Base-by-base conservation (phyloP, 108 stramenopile genomes). In the Cyclotella choctawhatcheeana region DNA sequence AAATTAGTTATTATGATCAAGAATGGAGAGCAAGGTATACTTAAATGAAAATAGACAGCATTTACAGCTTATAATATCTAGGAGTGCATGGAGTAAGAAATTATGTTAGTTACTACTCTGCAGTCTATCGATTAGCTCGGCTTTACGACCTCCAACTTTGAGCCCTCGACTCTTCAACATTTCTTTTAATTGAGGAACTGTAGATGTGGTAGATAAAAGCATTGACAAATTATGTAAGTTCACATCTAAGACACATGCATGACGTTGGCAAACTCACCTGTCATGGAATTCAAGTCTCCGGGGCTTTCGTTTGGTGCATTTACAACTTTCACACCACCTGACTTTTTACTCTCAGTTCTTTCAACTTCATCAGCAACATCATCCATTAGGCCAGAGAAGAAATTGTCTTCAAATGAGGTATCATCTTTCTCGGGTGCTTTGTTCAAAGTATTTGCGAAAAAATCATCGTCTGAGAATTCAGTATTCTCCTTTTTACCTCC, bases 91-190 rank as follows among this genome's bases (percentile, higher is more conserved):
- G n/a, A n/a, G n/a, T n/a, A n/a, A n/a, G n/a, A n/a, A n/a, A n/a
- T n/a, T n/a, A 40, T 6, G 25, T 59, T 31, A 34, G 48, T 31
- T 5, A 5, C 10, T 40, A 55, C 33, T 44, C 44, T 27, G 64
- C 21, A 96, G 74, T 58, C 95, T 82, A 30, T 87, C 86, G 66
- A 96, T 93, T 25, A 96, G 70, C 44, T 93, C 93, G 2, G 83
- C 64, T 67, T 96, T 96, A 54, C 81, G 92, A 12, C 95, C 95
- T n/a, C 88, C 86, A 22, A 96, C 83, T 73, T 93, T 96, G 26
- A 94, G 63, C 0, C 91, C 91, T 31, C 73, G 74, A 7, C 81
- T 76, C 43, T 84, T 69, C 22, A 93, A 75, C 82, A 89, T 82
- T 16, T 86, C 92, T 71, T 93, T 96, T 27, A 96, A 82, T 34